These are phyloP conservation scores for Singerocomus inundabilis DNA, from an alignment of 1,284 basidiomycete species.

Conservation along the genomic window DNA sequence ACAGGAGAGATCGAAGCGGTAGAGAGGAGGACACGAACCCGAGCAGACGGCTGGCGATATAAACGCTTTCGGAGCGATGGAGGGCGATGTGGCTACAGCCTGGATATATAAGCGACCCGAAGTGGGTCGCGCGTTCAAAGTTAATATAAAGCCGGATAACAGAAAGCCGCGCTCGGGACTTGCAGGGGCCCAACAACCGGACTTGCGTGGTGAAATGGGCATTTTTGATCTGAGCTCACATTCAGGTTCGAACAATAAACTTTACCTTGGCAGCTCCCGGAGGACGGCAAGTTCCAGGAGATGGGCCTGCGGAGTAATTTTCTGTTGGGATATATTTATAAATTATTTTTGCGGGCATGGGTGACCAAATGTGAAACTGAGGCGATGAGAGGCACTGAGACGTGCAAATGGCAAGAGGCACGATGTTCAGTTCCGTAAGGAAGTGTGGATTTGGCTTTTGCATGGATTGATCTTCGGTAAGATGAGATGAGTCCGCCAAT, in stretches of 20 bases:
- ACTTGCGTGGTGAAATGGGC: conserved; percentile 25
- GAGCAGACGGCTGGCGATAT: conserved; percentile 19
- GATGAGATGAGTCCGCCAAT: conserved; percentile 33
- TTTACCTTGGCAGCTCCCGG: conserved; percentile 32
- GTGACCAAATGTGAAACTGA: conserved; percentile 7
- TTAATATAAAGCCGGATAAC: conserved; percentile 32
- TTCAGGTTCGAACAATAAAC: conserved; percentile 31
- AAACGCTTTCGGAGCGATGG: conserved; percentile 25
- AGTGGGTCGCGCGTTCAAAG: conserved; percentile 29
- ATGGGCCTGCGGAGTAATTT: conserved; percentile 26
- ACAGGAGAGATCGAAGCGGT: conserved; percentile 17
- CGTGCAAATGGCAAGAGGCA: conserved; percentile 27
- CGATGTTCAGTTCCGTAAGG: conserved; percentile 33
- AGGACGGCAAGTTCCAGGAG: conserved; percentile 27
- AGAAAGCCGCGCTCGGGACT: conserved; percentile 29
- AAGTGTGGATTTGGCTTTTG: conserved; percentile 35
- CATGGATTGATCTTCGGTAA: conserved; percentile 34
- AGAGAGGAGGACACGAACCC: conserved; percentile 26
- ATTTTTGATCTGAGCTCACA: conserved; percentile 26
- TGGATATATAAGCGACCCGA: conserved; percentile 27
- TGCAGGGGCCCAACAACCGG: conserved; percentile 27
- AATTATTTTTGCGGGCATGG: conserved; percentile 1
- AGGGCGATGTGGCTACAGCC: conserved; percentile 28
- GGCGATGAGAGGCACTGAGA: conserved; percentile 15
- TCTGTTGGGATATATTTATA: conserved; percentile 18